Percentiles rank a stretch among this genome's conserved stretches.
Evolutionary conservation across 2,329 filamentous ascomycete genomes (phyloP).

Genomic region (Alternaria conjuncta): DNA sequence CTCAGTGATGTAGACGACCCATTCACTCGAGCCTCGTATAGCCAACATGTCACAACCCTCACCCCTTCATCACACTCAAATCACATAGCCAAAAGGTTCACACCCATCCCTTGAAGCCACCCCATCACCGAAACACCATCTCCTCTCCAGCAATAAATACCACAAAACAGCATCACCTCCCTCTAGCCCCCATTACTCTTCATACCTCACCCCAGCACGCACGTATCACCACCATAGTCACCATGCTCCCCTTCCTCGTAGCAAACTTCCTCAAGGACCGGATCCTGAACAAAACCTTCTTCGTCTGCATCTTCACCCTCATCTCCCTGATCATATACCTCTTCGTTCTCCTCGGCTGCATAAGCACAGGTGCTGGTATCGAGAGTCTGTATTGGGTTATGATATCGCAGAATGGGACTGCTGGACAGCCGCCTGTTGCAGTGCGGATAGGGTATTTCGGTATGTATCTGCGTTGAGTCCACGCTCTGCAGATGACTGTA

Average conservation of each 20-base stretch:
- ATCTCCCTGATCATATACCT: constrained; percentile 2
- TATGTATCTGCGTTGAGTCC: neutral
- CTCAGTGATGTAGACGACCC: neutral
- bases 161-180: neutral
- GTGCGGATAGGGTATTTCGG: constrained; percentile 12
- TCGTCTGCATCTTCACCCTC: neutral
- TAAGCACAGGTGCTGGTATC: constrained; percentile 4
- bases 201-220: neutral
- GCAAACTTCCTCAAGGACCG: neutral
- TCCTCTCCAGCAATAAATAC: neutral
- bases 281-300: constrained; percentile 5
- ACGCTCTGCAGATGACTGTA: neutral
- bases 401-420: constrained; percentile 1
- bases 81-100: neutral
- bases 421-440: neutral
- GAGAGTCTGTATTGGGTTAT: constrained; percentile 7
- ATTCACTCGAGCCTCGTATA: neutral
- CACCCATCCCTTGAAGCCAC: neutral
- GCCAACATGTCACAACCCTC: neutral
- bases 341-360: constrained; percentile 4
- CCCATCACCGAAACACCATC: neutral
- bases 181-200: neutral
- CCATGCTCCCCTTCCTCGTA: neutral
- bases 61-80: neutral
- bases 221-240: neutral